Evolutionary conservation across 179 eudicot genomes (phyloP).

Genomic region (Kewa caespitosa): DNA sequence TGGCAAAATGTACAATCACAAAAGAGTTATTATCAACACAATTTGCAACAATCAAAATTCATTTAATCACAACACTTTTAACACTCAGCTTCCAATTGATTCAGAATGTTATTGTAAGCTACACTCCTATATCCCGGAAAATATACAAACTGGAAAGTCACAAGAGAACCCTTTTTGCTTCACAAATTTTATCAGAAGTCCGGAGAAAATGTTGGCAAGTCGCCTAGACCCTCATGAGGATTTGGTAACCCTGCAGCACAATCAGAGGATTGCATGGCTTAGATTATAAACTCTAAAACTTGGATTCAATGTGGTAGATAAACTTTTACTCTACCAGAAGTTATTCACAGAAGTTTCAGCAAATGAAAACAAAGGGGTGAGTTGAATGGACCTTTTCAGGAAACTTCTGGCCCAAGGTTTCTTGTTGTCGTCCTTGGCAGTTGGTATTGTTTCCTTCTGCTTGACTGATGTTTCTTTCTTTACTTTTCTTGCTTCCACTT

Average conservation of each 20-base stretch:
- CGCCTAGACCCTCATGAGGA: constrained; percentile 14
- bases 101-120: constrained; percentile 3
- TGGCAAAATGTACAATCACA: no score
- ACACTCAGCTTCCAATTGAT: neutral
- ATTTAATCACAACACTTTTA: neutral
- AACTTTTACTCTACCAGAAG: neutral
- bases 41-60: neutral
- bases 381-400: constrained; percentile 49
- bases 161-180: neutral
- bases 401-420: constrained; percentile 38
- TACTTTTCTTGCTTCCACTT: constrained; percentile 63
- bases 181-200: neutral
- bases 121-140: constrained; percentile 10
- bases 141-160: constrained; percentile 13
- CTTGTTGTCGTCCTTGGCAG: constrained; percentile 45
- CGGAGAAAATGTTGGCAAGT: neutral
- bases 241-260: constrained; percentile 33
- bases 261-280: neutral
- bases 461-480: constrained; percentile 53
- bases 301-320: neutral
- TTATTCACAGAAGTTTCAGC: neutral
- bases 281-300: neutral
- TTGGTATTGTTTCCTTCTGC: constrained; percentile 41
- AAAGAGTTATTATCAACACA: no score
- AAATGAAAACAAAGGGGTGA: neutral